Conservation (phyloP, 2,329 filamentous ascomycete species). For the Alternaria gansuensis region DNA sequence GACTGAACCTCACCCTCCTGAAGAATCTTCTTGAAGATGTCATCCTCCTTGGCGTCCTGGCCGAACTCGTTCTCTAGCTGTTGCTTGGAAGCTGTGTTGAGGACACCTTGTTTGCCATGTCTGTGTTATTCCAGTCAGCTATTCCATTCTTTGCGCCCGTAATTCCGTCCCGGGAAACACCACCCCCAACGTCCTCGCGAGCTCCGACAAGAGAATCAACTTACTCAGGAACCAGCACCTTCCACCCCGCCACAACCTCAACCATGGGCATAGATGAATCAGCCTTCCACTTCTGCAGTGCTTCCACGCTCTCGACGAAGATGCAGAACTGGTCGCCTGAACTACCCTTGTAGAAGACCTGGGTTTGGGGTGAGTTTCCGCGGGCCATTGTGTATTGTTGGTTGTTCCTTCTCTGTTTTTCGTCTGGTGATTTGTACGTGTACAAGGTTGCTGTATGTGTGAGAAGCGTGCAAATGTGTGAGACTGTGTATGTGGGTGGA, state of each 20-base stretch:
- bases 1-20: constrained; percentile 68
- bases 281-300: constrained; percentile 80
- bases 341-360: constrained; percentile 85
- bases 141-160: too few relatives aligned
- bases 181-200: background rate
- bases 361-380: constrained; percentile 68
- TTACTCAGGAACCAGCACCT: constrained; percentile 90
- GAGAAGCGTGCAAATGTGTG: background rate
- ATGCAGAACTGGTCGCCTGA: constrained; percentile 72
- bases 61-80: constrained; percentile 87
- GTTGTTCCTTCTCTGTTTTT: background rate
- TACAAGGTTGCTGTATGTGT: constrained; percentile 3
- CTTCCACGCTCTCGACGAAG: constrained; percentile 68
- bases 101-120: constrained; percentile 83
- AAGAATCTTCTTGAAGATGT: constrained; percentile 82
- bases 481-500: constrained; percentile 5
- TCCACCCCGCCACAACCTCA: constrained; percentile 86
- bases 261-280: constrained; percentile 82
- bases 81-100: constrained; percentile 78
- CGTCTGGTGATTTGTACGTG: too few relatives aligned
- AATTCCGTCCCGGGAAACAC: too few relatives aligned
- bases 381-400: constrained; percentile 43
- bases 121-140: constrained; percentile 56
- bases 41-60: constrained; percentile 74
- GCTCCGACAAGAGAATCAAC: constrained; percentile 46